A percentile compares a stretch with the other conserved stretches of the same genome.
Conservation (phyloP, 2,329 filamentous ascomycete species). For the Pochonia chlamydosporia region DNA sequence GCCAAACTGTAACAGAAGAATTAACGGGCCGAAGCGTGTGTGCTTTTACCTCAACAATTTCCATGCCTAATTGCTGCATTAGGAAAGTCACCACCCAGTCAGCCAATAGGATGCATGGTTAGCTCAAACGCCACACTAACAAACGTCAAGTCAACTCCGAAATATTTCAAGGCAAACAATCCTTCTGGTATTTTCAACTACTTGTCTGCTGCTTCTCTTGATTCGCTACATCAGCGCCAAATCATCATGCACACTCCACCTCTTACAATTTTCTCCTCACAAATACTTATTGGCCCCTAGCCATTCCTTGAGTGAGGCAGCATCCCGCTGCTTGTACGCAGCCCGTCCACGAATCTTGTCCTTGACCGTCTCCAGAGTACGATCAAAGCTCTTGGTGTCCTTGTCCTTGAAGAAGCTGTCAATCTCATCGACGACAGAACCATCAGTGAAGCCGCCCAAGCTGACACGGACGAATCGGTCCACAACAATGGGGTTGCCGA, state of each 20-base stretch:
- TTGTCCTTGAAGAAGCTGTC: slow-evolving; percentile 78
- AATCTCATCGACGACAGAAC: slow-evolving; percentile 67
- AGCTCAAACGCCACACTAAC: too few relatives aligned
- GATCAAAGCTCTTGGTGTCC: slow-evolving; percentile 80
- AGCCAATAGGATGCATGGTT: too few relatives aligned
- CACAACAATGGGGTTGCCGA: slow-evolving; percentile 79
- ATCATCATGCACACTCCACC: not conserved
- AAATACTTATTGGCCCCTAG: slow-evolving; percentile 47
- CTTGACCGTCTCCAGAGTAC: slow-evolving; percentile 76
- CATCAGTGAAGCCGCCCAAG: slow-evolving; percentile 72
- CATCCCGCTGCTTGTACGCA: slow-evolving; percentile 74
- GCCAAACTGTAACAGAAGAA: too few relatives aligned
- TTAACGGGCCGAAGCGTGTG: too few relatives aligned
- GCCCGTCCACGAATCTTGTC: slow-evolving; percentile 83
- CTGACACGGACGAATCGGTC: slow-evolving; percentile 81
- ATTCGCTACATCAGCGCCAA: not conserved
- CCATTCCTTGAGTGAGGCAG: slow-evolving; percentile 71
- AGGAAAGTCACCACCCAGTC: too few relatives aligned
- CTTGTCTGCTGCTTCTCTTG: too few relatives aligned
- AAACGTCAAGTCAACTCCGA: too few relatives aligned
- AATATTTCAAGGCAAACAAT: too few relatives aligned
- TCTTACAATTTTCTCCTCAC: slow-evolving; percentile 15
- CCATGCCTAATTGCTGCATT: too few relatives aligned
- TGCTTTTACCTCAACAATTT: too few relatives aligned
- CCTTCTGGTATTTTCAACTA: too few relatives aligned